Evolutionary conservation across 768 basidiomycete species (phyloP).

Genomic region (Leccinum olivaceopallidum): DNA sequence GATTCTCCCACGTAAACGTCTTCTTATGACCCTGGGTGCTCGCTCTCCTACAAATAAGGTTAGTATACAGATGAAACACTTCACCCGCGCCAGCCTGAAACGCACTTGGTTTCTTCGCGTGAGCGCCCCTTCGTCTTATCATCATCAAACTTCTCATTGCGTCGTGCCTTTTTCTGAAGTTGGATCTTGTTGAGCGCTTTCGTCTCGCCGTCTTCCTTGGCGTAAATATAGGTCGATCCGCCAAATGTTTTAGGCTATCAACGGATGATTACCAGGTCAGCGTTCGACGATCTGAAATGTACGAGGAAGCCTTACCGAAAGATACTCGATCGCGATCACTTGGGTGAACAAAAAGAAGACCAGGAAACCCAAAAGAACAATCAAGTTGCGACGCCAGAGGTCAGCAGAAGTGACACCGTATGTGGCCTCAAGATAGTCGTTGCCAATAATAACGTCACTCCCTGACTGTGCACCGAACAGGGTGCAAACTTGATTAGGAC

Average conservation of each 20-base stretch:
- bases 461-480: slow-evolving; percentile 66
- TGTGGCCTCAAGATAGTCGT: slow-evolving; percentile 58
- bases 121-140: slow-evolving; percentile 24
- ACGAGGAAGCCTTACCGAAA: slow-evolving; percentile 46
- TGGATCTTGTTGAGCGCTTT: slow-evolving; percentile 55
- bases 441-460: slow-evolving; percentile 53
- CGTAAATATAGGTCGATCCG: slow-evolving; percentile 55
- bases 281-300: background rate
- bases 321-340: slow-evolving; percentile 63
- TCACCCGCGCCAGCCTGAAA: background rate
- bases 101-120: slow-evolving; percentile 18
- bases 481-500: slow-evolving; percentile 77
- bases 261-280: background rate
- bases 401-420: slow-evolving; percentile 51
- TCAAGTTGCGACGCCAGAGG: slow-evolving; percentile 67
- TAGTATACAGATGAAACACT: background rate
- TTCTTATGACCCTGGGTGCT: slow-evolving; percentile 9
- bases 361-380: slow-evolving; percentile 71
- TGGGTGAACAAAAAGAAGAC: slow-evolving; percentile 70
- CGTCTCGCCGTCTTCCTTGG: slow-evolving; percentile 55
- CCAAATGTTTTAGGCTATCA: slow-evolving; percentile 33
- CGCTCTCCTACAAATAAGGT: background rate
- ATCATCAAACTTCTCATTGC: slow-evolving; percentile 28
- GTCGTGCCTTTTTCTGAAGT: slow-evolving; percentile 51
- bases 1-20: slow-evolving; percentile 77